Base-by-base conservation (phyloP, 2,329 filamentous ascomycete species). In the Fusarium hostae region DNA sequence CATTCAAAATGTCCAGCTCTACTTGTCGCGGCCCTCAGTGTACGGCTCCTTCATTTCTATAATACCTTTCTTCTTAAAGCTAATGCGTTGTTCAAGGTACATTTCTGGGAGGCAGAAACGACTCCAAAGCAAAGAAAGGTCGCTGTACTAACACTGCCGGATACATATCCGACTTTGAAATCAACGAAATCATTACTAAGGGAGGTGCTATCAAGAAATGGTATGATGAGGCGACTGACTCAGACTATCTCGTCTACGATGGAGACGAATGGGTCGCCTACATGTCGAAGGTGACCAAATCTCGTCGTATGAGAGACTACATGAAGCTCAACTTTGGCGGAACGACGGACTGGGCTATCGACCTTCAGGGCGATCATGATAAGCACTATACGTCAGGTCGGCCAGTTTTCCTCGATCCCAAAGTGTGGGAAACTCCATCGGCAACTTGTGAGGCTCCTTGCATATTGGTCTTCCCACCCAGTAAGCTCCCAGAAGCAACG, bases 101-200 rank as follows among this genome's bases (percentile, higher is more conserved):
- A 26, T 32, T 39, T 58, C 24, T 58, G 39, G 34, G 55, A 5
- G 30, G 9, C 18, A 58, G 39, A 43, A 7, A 48, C 12, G 12
- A 51, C 1, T 59, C 56, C 3, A 35, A 26, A 6, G 56, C 56
- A 2, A 51, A 51, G 44, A 18, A 51, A 26, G 56, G 56, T 9
- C 32, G 51, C 5, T 59, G 56, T 18, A 59, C 56, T 1, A 22
- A 22, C 5, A 30, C 28, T n/a, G 35, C 26, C 7, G 56, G 56
- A 6, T 59, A 59, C 3, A 59, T 59, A 26, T 35, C 56, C 2
- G 45, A 59, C 52, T 44, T 45, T 40, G 56, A 59, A 35, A 58
- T 58, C 4, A 4, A 40, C 8, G 43, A 58, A 3, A 58, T 58
- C 30, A 26, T 26, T 26, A 6, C 43, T 58, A 15, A 58, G 50